Evolutionary conservation across 352 stramenopile genomes (phyloP).

Genomic region (Phytopythium boreale): DNA sequence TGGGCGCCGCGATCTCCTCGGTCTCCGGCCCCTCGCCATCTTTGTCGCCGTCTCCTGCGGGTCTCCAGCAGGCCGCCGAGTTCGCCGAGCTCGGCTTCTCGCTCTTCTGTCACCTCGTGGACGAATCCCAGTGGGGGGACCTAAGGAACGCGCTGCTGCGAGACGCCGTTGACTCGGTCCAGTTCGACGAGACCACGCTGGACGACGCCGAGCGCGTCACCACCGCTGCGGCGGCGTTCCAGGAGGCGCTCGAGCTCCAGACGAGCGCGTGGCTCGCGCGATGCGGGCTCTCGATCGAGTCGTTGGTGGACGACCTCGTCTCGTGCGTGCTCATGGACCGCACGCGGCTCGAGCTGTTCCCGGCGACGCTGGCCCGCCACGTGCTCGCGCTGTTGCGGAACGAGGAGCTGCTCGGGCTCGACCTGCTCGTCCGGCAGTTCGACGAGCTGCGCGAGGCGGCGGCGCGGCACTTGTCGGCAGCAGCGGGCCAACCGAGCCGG

Average conservation of each 20-base stretch:
- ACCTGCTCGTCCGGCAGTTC: constrained; percentile 8
- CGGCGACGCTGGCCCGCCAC: constrained; percentile 1
- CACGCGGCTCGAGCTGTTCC: neutral
- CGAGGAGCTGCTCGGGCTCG: constrained; percentile 4
- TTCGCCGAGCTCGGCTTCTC: constrained; percentile 3
- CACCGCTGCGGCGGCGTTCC: neutral
- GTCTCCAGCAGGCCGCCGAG: constrained; percentile 1
- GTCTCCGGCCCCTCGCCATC: neutral
- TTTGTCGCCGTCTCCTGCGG: neutral
- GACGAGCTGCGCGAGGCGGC: constrained; percentile 1
- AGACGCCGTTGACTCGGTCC: neutral
- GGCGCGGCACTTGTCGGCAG: neutral
- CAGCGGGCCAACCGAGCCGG: neutral
- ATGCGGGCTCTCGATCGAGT: constrained; percentile 2
- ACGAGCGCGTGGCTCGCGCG: neutral
- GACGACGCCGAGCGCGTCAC: neutral
- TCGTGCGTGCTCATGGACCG: constrained; percentile 10
- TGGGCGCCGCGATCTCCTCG: neutral
- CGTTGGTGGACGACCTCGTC: constrained; percentile 10
- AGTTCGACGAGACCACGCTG: neutral
- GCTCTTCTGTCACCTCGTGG: neutral
- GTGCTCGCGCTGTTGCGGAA: constrained; percentile 11
- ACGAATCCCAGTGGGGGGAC: neutral
- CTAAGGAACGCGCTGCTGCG: neutral
- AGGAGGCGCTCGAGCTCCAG: constrained; percentile 6